Conservation (phyloP, 345 rosid species). For the Acer negundo region DNA sequence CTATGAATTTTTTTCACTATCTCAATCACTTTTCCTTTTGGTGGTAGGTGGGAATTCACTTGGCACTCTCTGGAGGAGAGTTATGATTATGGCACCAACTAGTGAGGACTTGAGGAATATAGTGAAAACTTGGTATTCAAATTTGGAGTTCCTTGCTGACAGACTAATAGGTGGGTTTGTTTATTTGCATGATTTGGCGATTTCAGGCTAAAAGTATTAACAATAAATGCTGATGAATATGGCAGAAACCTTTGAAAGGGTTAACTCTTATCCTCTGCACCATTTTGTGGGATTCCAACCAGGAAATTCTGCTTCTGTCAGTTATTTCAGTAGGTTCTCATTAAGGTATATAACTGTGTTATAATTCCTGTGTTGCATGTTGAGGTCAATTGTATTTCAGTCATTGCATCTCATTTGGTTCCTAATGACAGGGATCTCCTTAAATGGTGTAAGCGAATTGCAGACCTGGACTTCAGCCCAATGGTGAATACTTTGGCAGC, state of each 20-base stretch:
- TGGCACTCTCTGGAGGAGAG: conserved; percentile 82
- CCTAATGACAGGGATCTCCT: conserved; percentile 79
- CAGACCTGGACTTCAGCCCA: conserved; percentile 32
- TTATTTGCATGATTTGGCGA: conserved; percentile 13
- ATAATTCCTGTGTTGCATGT: conserved; percentile 5
- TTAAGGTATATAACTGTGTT: conserved; percentile 48
- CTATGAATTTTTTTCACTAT: background rate
- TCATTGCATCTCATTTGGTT: conserved; percentile 26
- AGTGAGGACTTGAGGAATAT: conserved; percentile 60
- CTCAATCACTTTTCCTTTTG: conserved; percentile 12
- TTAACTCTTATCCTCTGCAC: conserved; percentile 41
- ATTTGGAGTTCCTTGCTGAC: conserved; percentile 56
- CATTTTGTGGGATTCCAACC: conserved; percentile 36
- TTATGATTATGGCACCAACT: conserved; percentile 70
- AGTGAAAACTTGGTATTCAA: conserved; percentile 65
- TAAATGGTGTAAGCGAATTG: conserved; percentile 90
- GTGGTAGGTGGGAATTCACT: conserved; percentile 62
- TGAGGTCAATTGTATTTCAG: conserved; percentile 6
- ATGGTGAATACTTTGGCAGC: conserved; percentile 39
- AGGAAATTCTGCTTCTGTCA: conserved; percentile 35
- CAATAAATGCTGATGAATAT: conserved; percentile 23
- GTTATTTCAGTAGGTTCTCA: conserved; percentile 62
- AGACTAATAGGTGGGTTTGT: conserved; percentile 68
- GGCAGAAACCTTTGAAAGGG: conserved; percentile 69
- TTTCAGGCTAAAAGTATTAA: conserved; percentile 20